Evolutionary conservation across 129 eudicot genomes (phyloP).

Genomic region (Tanacetum coccineum): DNA sequence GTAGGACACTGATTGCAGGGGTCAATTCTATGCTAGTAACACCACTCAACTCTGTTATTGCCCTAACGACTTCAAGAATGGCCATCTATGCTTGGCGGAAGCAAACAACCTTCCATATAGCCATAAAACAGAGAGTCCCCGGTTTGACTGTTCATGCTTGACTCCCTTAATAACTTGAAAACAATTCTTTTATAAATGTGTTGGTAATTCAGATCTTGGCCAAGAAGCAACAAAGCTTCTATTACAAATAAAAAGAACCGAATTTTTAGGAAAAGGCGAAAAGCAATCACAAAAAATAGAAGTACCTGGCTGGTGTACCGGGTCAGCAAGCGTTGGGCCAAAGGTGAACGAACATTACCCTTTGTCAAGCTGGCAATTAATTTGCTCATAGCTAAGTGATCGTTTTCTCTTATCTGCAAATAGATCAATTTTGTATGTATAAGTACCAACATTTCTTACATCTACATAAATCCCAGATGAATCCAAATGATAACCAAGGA

Average conservation of each 20-base stretch:
- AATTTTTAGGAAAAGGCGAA: slow-evolving; percentile 22
- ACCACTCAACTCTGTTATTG: slow-evolving; percentile 86
- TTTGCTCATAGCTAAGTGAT: no score
- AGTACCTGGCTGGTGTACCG: slow-evolving; percentile 86
- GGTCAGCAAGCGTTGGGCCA: no score
- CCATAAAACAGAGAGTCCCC: slow-evolving; percentile 97
- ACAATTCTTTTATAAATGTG: background rate
- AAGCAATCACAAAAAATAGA: background rate
- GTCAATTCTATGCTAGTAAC: no score
- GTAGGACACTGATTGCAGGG: no score
- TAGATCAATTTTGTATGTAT: slow-evolving; percentile 2
- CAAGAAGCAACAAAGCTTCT: background rate
- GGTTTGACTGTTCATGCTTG: slow-evolving; percentile 59
- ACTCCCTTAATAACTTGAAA: slow-evolving; percentile 77
- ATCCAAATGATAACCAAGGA: no score
- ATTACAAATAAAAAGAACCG: slow-evolving; percentile 22
- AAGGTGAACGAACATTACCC: no score
- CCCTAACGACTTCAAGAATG: slow-evolving; percentile 89
- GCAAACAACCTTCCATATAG: slow-evolving; percentile 83
- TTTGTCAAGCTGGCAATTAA: no score
- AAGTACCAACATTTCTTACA: background rate
- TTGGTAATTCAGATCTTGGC: slow-evolving; percentile 7
- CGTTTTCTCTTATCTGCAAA: no score
- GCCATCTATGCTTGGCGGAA: slow-evolving; percentile 99
- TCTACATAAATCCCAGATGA: background rate